Conservation (phyloP, 139 green algal genomes). For the Astrephomene gubernaculifera region DNA sequence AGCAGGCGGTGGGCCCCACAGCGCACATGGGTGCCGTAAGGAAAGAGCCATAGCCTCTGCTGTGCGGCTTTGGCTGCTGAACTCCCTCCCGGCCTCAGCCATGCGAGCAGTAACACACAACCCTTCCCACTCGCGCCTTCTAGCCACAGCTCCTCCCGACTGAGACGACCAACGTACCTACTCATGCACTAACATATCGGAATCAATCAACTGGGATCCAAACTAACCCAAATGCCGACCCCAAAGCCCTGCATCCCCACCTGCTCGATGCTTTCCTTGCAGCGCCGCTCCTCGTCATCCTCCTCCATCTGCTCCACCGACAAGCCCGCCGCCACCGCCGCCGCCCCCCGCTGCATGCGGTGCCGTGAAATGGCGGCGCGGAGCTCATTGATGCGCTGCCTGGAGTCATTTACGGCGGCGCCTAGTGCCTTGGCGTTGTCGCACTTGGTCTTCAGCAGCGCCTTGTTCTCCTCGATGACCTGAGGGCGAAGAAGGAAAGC, state of each 20-base stretch:
- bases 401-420: slow-evolving; percentile 46
- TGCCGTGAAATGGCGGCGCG: slow-evolving; percentile 76
- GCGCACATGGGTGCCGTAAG: no score
- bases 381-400: slow-evolving; percentile 69
- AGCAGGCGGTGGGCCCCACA: no score
- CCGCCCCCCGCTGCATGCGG: slow-evolving; percentile 65
- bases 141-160: no score
- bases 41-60: no score
- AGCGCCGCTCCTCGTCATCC: slow-evolving; percentile 67
- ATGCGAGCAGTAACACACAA: no score
- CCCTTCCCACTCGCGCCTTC: no score
- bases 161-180: no score
- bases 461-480: slow-evolving; percentile 90
- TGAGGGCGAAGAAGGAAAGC: slow-evolving; percentile 24
- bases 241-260: slow-evolving; percentile 31
- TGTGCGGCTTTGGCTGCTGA: no score
- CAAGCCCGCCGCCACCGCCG: neutral
- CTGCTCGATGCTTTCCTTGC: slow-evolving; percentile 64
- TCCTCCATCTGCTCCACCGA: slow-evolving; percentile 24
- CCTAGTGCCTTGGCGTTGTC: slow-evolving; percentile 74
- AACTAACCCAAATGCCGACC: no score
- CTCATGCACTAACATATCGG: no score
- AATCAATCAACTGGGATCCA: no score
- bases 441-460: slow-evolving; percentile 84
- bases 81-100: no score